phyloP scores from a whole-genome alignment of 768 basidiomycete species.

The Boletus edulis region DNA sequence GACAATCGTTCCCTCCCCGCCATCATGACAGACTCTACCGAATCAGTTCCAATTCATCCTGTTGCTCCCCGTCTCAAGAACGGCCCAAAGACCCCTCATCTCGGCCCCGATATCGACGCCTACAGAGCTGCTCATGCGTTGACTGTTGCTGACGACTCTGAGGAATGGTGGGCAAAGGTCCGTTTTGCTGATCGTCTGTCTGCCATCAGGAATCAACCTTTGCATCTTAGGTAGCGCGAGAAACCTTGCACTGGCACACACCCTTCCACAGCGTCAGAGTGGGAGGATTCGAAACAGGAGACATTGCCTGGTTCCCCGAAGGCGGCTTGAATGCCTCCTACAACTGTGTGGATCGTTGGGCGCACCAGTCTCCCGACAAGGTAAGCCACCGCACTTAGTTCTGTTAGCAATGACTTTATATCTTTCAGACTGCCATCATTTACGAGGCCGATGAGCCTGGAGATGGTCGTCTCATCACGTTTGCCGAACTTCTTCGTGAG shows the following conservation, averaged over 20 bases:
- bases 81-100: slow-evolving; percentile 66
- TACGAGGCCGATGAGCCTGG: slow-evolving; percentile 97
- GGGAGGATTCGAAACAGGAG: slow-evolving; percentile 81
- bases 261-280: slow-evolving; percentile 86
- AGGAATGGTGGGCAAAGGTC: slow-evolving; percentile 89
- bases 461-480: slow-evolving; percentile 73
- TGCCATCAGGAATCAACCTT: neutral
- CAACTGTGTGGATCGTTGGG: slow-evolving; percentile 98
- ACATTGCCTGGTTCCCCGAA: slow-evolving; percentile 96
- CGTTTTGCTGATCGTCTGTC: neutral
- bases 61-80: slow-evolving; percentile 71
- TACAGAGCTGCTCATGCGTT: slow-evolving; percentile 65
- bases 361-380: slow-evolving; percentile 83
- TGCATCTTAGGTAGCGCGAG: slow-evolving; percentile 55
- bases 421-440: slow-evolving; percentile 81
- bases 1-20: slow-evolving; percentile 4
- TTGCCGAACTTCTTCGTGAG: slow-evolving; percentile 83
- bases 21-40: slow-evolving; percentile 40
- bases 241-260: slow-evolving; percentile 82
- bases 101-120: slow-evolving; percentile 76
- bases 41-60: slow-evolving; percentile 53
- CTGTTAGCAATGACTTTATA: neutral
- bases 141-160: slow-evolving; percentile 74
- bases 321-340: slow-evolving; percentile 91
- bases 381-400: slow-evolving; percentile 33